Evolutionary conservation across 2,329 filamentous ascomycete species (phyloP).

Genomic region (Stagonosporopsis vannaccii): DNA sequence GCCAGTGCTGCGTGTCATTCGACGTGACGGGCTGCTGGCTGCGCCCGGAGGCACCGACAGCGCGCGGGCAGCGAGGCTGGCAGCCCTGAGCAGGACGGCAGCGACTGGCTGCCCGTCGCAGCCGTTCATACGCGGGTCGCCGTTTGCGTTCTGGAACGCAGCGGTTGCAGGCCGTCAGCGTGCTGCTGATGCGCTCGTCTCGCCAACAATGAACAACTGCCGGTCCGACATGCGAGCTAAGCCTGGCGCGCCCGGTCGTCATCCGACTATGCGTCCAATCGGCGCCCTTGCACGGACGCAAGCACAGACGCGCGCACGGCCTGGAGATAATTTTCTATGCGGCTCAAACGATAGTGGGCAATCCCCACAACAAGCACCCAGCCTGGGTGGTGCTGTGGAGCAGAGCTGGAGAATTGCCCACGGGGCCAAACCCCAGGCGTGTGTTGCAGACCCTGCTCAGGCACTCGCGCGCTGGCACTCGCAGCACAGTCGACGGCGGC

Average conservation of each 20-base stretch:
- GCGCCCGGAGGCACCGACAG: not conserved
- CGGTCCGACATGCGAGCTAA: not conserved
- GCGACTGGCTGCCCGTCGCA: not conserved
- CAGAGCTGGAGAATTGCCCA: constrained; percentile 2
- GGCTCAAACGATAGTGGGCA: constrained; percentile 1
- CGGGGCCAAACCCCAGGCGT: not conserved
- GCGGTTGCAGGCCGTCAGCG: not conserved
- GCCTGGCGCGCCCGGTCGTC: not conserved
- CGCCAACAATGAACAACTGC: not conserved
- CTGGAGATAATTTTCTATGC: not conserved
- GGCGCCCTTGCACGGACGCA: not conserved
- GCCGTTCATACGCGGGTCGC: not conserved
- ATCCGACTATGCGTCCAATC: not conserved
- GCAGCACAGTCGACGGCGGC: no score
- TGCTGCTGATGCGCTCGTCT: not conserved
- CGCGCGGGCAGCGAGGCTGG: not conserved
- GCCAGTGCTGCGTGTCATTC: not conserved
- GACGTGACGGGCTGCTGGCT: not conserved
- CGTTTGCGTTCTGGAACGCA: constrained; percentile 2
- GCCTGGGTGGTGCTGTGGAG: not conserved
- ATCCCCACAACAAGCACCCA: not conserved
- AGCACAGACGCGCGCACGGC: not conserved
- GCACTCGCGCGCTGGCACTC: not conserved
- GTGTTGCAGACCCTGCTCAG: not conserved
- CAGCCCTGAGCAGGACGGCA: not conserved